phyloP scores from a whole-genome alignment of 2,329 filamentous ascomycete genomes.

The Cadophora gregata region DNA sequence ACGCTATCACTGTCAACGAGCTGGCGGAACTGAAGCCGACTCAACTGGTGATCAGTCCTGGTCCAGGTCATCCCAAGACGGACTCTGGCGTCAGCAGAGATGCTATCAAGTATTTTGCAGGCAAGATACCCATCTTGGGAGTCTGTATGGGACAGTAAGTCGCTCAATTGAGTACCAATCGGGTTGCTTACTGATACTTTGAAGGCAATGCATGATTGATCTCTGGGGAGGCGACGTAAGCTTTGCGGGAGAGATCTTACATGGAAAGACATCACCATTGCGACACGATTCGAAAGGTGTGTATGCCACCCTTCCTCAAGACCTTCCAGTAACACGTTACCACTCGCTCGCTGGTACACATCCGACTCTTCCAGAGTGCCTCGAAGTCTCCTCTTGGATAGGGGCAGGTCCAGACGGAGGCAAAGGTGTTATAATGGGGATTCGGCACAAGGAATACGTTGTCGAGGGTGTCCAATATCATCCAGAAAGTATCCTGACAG shows the following conservation, averaged over 20 bases:
- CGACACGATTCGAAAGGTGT: slow-evolving; percentile 92
- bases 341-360: slow-evolving; percentile 95
- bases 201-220: slow-evolving; percentile 91
- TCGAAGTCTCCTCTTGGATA: slow-evolving; percentile 93
- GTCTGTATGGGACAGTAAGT: slow-evolving; percentile 96
- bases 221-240: slow-evolving; percentile 90
- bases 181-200: slow-evolving; percentile 25
- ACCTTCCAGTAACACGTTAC: slow-evolving; percentile 89
- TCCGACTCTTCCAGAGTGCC: slow-evolving; percentile 79
- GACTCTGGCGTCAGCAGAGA: slow-evolving; percentile 94
- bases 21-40: slow-evolving; percentile 85
- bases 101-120: slow-evolving; percentile 88
- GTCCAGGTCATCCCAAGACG: slow-evolving; percentile 87
- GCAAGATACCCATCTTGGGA: slow-evolving; percentile 94
- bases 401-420: slow-evolving; percentile 74
- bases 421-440: slow-evolving; percentile 93
- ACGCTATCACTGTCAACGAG: slow-evolving; percentile 85
- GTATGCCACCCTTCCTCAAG: slow-evolving; percentile 80
- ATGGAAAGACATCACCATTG: slow-evolving; percentile 94
- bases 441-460: slow-evolving; percentile 87
- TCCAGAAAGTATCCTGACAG: slow-evolving; percentile 94
- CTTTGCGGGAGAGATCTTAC: slow-evolving; percentile 93
- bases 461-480: slow-evolving; percentile 99
- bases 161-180: slow-evolving; percentile 10
- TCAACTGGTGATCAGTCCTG: slow-evolving; percentile 92